Percentiles rank a stretch among this genome's conserved stretches.
Evolutionary conservation across 495 filamentous ascomycete genomes (phyloP).

Genomic region (Penicillium dipodomyicola): DNA sequence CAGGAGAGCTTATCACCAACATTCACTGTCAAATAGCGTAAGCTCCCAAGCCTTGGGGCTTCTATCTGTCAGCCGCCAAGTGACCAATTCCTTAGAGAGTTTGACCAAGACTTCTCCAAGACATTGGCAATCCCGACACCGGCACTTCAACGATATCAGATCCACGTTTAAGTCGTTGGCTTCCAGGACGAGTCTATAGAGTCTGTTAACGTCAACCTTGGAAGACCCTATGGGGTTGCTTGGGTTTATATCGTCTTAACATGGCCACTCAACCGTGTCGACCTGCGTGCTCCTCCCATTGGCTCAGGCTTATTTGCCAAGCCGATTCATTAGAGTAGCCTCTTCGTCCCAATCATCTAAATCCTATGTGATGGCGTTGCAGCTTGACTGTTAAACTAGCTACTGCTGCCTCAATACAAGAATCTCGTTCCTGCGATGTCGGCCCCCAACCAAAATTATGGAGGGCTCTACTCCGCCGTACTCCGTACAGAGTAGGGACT

Average conservation of each 20-base stretch:
- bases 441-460: background rate
- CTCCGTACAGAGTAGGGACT: background rate
- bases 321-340: background rate
- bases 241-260: background rate
- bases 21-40: background rate
- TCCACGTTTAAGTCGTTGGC: too few species aligned
- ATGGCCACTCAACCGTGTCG: too few species aligned
- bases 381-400: background rate
- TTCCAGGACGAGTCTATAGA: too few species aligned
- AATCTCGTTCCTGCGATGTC: background rate
- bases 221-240: too few species aligned
- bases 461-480: background rate
- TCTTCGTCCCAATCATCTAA: background rate
- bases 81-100: background rate
- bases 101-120: background rate
- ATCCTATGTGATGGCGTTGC: background rate
- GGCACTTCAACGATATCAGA: too few species aligned
- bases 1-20: slow-evolving; percentile 1
- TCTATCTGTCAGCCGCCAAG: background rate
- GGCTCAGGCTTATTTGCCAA: background rate
- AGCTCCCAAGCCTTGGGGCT: background rate
- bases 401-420: background rate
- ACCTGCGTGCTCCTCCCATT: background rate
- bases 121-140: background rate
- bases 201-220: too few species aligned